Evolutionary conservation across 345 rosid genomes (phyloP), one percentile per base, ranked within the genome.

Genomic region (Linum usitatissimum): DNA sequence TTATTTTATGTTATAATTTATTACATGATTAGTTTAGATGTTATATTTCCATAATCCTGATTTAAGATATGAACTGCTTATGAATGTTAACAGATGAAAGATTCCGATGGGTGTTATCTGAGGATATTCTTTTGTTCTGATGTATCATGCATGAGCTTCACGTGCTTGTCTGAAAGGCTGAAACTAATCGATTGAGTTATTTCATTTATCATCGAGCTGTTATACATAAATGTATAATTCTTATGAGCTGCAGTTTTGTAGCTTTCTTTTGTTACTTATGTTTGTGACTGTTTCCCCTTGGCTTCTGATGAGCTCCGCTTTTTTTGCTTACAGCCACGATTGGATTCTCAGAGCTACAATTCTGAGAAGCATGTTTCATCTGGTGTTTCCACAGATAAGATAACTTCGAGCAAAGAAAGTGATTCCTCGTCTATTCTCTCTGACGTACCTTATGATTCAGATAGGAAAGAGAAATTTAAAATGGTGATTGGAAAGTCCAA

Each of bases 391-490:
- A 56, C n/a, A 68, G 83, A 81, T 48, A 86, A 75, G 79, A 85
- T 79, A 71, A 64, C 59, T 69, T 62, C 63, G 36, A 59, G 68
- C 34, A 79, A 76, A 73, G 86, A 82, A 73, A 71, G 74, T 42
- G 80, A 73, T 73, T 55, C 66, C 38, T 51, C 10, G 30, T 66
- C 80, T 38, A 30, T 68, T 8, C 85, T 76, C 65, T 80, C 84
- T 62, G 91, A 85, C 56, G 73, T 87, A 66, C 83, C 83, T 0
- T 74, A 81, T 60, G 90, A 93, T 53, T 78, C 80, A 23, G 83
- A 78, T 30, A 81, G 77, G 84, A 87, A 82, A 72, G 97, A 81
- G 71, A 92, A 81, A 73, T 84, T 80, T 71, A 90, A 87, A 79
- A 81, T 84, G 91, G 83, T 82, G 42, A 73, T 84, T 69, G 83